Percentiles rank a stretch among this genome's conserved stretches.
phyloP scores from a whole-genome alignment of 192 early-diverging fungal genomes.

The Cetraspora pellucida region DNA sequence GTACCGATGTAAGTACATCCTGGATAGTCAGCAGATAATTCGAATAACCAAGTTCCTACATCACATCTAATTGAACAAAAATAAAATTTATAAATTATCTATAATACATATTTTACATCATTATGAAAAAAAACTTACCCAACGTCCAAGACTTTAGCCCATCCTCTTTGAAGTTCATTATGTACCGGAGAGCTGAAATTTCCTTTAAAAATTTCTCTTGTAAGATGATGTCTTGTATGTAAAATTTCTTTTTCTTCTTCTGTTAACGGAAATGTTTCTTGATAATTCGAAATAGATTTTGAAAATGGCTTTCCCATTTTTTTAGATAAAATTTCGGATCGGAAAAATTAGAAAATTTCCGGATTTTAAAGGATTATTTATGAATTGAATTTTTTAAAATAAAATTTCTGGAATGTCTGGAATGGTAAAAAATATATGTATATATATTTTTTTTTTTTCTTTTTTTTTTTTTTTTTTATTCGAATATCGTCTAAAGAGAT shows the following conservation, averaged over 20 bases:
- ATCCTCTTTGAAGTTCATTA: neutral
- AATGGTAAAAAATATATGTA: no score
- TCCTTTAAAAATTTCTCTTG: conserved; percentile 19
- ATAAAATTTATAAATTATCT: neutral
- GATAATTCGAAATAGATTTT: no score
- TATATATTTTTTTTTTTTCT: no score
- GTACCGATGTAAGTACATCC: neutral
- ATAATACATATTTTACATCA: neutral
- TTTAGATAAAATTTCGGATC: no score
- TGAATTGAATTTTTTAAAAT: no score
- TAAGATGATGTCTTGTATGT: neutral
- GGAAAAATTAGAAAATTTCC: no score
- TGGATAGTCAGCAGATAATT: neutral
- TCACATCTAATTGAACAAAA: neutral
- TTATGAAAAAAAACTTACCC: neutral
- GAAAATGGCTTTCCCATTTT: no score
- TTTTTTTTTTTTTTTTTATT: no score
- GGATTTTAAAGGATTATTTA: no score
- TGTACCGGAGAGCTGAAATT: neutral
- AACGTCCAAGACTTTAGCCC: neutral
- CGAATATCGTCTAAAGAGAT: no score
- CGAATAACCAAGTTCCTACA: conserved; percentile 6
- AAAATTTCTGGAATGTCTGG: no score
- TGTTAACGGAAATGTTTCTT: neutral
- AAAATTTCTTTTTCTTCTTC: neutral